These are phyloP conservation scores for Boletus rex-veris DNA, from an alignment of 768 basidiomycete genomes.

Conservation along the genomic window DNA sequence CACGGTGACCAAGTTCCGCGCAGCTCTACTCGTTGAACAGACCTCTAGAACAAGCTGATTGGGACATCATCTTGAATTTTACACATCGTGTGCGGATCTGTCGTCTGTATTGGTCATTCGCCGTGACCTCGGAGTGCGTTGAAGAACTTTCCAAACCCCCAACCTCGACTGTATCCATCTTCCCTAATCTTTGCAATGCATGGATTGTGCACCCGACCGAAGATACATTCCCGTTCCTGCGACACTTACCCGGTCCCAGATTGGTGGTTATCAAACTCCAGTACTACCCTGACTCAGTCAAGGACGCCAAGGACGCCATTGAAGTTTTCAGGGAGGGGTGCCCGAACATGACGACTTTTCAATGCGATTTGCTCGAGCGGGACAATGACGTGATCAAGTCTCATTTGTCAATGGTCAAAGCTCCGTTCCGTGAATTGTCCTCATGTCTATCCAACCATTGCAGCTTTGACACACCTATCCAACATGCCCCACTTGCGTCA, in stretches of 20 bases:
- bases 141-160: neutral
- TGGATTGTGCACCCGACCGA: fast-evolving
- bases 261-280: neutral
- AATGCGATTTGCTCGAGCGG: neutral
- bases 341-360: neutral
- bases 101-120: neutral
- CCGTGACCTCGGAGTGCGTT: too few species aligned
- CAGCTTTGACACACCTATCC: neutral
- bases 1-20: neutral
- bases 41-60: neutral
- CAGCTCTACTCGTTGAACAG: neutral
- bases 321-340: neutral
- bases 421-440: neutral
- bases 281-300: too few species aligned
- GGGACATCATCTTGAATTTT: neutral
- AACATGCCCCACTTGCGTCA: neutral
- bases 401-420: neutral
- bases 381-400: neutral
- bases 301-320: neutral
- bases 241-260: neutral
- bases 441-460: neutral
- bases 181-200: neutral
- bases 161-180: neutral
- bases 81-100: neutral
- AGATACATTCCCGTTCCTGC: neutral